Percentiles rank a stretch among this genome's conserved stretches.
These are phyloP conservation scores for Lentinula novae-zelandiae DNA, from an alignment of 1,284 basidiomycete species.

Conservation along the genomic window DNA sequence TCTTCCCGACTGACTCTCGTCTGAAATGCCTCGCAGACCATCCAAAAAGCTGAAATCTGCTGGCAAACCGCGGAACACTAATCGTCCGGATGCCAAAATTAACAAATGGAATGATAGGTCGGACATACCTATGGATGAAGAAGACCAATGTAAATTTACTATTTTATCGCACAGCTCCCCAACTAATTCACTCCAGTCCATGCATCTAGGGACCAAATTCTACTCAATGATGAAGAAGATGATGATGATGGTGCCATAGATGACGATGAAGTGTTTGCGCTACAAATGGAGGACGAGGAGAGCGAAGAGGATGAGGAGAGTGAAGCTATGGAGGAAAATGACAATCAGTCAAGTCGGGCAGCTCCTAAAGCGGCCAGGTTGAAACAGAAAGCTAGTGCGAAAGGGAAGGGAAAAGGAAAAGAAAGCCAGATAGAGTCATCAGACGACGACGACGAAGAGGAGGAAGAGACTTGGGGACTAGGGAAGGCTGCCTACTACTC, in stretches of 20 bases:
- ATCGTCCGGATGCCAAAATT: slow-evolving; percentile 47
- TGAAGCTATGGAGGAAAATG: slow-evolving; percentile 28
- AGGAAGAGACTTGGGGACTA: slow-evolving; percentile 80
- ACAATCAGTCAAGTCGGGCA: slow-evolving; percentile 41
- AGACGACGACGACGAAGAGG: slow-evolving; percentile 48
- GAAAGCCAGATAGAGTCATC: slow-evolving; percentile 24
- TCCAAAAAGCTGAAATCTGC: slow-evolving; percentile 23
- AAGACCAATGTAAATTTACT: slow-evolving; percentile 63
- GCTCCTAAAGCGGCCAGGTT: slow-evolving; percentile 22
- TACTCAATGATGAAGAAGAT: slow-evolving; percentile 58
- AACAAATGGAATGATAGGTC: slow-evolving; percentile 60
- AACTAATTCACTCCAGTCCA: slow-evolving; percentile 46
- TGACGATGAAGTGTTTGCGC: slow-evolving; percentile 75
- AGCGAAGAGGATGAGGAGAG: slow-evolving; percentile 40
- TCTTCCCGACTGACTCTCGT: not conserved
- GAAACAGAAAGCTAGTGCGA: not conserved
- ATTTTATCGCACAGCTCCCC: not conserved
- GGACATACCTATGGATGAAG: slow-evolving; percentile 72
- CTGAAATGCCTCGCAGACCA: slow-evolving; percentile 24
- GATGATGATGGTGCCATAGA: slow-evolving; percentile 37
- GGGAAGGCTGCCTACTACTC: slow-evolving; percentile 81
- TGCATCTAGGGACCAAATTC: slow-evolving; percentile 70
- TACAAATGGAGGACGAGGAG: slow-evolving; percentile 51
- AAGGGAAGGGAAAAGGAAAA: slow-evolving; percentile 17
- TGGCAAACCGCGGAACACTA: slow-evolving; percentile 41